These are phyloP conservation scores for Mallotus japonicus DNA, from an alignment of 441 rosid species.

Conservation along the genomic window DNA sequence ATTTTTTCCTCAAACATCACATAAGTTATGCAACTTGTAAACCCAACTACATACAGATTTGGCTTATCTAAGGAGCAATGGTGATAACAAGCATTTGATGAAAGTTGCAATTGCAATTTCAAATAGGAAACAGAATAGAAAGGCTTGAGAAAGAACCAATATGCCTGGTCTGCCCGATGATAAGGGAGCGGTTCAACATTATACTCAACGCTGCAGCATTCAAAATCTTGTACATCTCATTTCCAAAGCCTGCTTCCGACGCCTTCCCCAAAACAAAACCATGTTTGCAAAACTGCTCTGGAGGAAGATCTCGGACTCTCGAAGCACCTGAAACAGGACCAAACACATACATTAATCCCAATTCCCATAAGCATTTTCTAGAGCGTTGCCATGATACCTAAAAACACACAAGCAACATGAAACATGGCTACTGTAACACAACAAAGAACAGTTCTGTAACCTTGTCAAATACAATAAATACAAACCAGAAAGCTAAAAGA, in stretches of 20 bases:
- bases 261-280: constrained; percentile 87
- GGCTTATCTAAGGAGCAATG: neutral
- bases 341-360: constrained; percentile 4
- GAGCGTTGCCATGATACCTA: neutral
- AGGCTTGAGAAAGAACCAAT: constrained; percentile 97
- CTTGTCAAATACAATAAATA: too few species aligned
- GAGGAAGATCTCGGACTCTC: constrained; percentile 57
- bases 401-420: neutral
- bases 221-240: constrained; percentile 95
- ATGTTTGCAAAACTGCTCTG: constrained; percentile 74
- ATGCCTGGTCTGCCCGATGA: constrained; percentile 99
- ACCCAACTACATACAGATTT: neutral
- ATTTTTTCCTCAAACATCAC: too few species aligned
- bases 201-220: constrained; percentile 81
- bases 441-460: too few species aligned
- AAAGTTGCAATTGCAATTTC: neutral
- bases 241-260: constrained; percentile 96
- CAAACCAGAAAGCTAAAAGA: too few species aligned
- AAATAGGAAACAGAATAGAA: constrained; percentile 26
- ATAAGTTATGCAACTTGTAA: neutral
- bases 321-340: constrained; percentile 55
- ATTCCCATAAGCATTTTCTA: neutral
- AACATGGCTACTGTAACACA: neutral
- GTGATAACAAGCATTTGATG: neutral
- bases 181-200: constrained; percentile 88